Evolutionary conservation across 257 asterid genomes (phyloP), one percentile per base, ranked within the genome.

Genomic region (Forsythia suspensa): DNA sequence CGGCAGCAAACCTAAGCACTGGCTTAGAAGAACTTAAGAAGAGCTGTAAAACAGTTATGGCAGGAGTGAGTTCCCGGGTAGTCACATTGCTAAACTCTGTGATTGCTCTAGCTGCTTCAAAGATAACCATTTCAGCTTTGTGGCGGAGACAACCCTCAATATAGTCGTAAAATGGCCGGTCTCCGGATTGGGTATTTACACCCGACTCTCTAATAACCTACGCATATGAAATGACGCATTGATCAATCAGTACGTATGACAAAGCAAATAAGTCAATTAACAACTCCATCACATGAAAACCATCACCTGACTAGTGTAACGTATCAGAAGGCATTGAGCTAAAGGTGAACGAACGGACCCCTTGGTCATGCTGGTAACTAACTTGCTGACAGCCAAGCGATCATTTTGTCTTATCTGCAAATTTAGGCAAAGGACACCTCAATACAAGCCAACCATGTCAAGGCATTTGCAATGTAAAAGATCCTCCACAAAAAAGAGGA

Each of bases 71-170:
- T 87, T 94, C 98, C 57, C 97, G 90, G 81, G 90, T 88, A 73
- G 97, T 85, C 80, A 94, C 97, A 57, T 88, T 84, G 87, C 80
- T 91, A 83, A 94, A 82, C 82, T 91, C 96, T 70, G 98, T 94
- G 81, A 94, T 94, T 86, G 98, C 97, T 87, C 95, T 90, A 51
- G 97, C 98, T 81, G 98, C 98, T 90, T 94, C 97, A 80, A 92
- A 92, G 80, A 92, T 90, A 75, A 94, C 98, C 97, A 94, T 90
- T 85, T 94, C 98, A 75, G 97, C 93, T 86, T 94, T 94, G 85
- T 94, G 98, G 41, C 98, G 97, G 48, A 94, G 94, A 82, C 97
- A 92, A 59, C 96, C 87, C 91, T 94, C 98, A 72, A 94, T 92
- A 84, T 91, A 94, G 85, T 94, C 98, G 85, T 90, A 94, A 79